Conservation (phyloP, 1,284 basidiomycete species). For the Cerrena zonata region DNA sequence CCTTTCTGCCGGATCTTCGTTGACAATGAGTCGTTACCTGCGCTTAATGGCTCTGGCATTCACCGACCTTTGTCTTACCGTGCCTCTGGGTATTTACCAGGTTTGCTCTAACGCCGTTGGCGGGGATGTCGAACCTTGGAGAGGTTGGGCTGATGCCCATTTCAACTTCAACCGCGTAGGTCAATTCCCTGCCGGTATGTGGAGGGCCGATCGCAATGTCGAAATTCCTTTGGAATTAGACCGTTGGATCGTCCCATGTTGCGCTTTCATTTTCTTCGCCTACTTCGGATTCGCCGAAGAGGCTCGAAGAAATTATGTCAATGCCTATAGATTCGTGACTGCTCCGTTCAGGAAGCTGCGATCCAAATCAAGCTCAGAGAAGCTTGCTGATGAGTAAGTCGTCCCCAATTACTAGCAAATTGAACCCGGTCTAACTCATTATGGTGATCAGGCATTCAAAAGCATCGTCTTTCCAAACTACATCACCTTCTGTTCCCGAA, state of each 20-base stretch:
- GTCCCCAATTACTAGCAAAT: no score
- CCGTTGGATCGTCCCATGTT: conserved; percentile 28
- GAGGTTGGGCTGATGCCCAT: conserved; percentile 24
- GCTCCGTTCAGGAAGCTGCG: no score
- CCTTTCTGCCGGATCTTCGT: conserved; percentile 29
- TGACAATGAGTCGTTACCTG: conserved; percentile 38
- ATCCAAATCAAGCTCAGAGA: no score
- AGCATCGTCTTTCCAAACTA: no score
- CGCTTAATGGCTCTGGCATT: conserved; percentile 41
- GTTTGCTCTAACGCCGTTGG: conserved; percentile 32
- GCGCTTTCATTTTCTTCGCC: conserved; percentile 34
- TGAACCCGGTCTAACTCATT: no score
- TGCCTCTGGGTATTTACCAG: conserved; percentile 41
- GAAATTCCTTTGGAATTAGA: conserved; percentile 15
- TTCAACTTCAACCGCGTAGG: conserved; percentile 20
- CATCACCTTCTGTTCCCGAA: no score
- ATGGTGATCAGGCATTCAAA: no score
- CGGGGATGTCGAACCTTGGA: conserved; percentile 19
- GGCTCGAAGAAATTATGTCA: conserved; percentile 29
- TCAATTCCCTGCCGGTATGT: conserved; percentile 14
- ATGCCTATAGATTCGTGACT: conserved; percentile 14
- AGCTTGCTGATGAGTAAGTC: no score
- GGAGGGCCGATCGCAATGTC: conserved; percentile 8
- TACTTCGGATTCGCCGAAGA: conserved; percentile 42
- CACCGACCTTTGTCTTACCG: conserved; percentile 38